A percentile compares a stretch with the other conserved stretches of the same genome.
Evolutionary conservation across 768 basidiomycete species (phyloP).

Genomic region (Tulasnella sp.): DNA sequence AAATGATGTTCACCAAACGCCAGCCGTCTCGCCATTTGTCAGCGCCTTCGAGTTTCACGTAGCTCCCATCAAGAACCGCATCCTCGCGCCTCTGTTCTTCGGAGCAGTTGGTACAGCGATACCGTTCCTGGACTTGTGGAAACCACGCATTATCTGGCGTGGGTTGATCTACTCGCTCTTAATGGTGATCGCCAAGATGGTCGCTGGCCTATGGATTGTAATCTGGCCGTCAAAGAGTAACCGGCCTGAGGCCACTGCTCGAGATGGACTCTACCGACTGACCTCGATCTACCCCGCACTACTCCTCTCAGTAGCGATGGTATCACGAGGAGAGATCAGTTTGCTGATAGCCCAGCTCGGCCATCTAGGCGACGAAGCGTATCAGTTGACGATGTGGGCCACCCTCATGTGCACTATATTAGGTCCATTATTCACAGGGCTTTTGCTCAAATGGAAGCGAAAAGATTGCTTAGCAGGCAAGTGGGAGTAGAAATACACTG

Average conservation of each 20-base stretch:
- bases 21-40: slow-evolving; percentile 13
- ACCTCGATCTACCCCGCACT: background rate
- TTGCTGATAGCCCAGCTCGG: slow-evolving; percentile 40
- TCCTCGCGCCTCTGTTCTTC: slow-evolving; percentile 56
- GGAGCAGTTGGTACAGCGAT: slow-evolving; percentile 49
- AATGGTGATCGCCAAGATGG: slow-evolving; percentile 44
- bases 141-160: slow-evolving; percentile 33
- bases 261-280: no score
- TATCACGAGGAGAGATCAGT: slow-evolving; percentile 58
- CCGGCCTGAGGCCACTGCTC: no score
- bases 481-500: background rate
- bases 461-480: background rate
- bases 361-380: slow-evolving; percentile 32
- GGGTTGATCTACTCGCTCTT: slow-evolving; percentile 46
- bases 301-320: slow-evolving; percentile 43
- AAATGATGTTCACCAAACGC: slow-evolving; percentile 18
- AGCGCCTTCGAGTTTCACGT: slow-evolving; percentile 30
- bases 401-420: slow-evolving; percentile 42
- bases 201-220: slow-evolving; percentile 36
- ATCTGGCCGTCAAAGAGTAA: slow-evolving; percentile 1
- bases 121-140: slow-evolving; percentile 35
- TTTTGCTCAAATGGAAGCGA: slow-evolving; percentile 11
- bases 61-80: slow-evolving; percentile 27
- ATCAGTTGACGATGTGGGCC: slow-evolving; percentile 46
- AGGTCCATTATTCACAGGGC: slow-evolving; percentile 30